Conservation (phyloP, 192 early-diverging fungal genomes). For the Funneliformis mosseae region DNA sequence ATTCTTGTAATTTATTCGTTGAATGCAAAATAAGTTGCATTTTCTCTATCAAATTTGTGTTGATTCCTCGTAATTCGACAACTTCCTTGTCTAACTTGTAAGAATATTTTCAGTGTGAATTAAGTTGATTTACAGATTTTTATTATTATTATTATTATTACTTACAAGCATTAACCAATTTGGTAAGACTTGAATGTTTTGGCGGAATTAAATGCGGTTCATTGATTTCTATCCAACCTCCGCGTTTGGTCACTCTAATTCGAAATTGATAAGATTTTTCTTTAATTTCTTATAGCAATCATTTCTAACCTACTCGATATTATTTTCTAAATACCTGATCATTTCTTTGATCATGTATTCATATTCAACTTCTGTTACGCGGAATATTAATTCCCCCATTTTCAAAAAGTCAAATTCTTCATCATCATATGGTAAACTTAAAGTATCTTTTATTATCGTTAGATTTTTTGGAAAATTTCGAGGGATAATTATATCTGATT, state of each 20-base stretch:
- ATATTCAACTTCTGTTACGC: not conserved
- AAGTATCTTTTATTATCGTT: not conserved
- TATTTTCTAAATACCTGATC: not conserved
- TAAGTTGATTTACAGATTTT: not conserved
- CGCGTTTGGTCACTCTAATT: slow-evolving; percentile 9
- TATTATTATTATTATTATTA: not conserved
- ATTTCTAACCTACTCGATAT: too few species aligned
- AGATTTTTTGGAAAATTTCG: not conserved
- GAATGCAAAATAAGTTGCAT: not conserved
- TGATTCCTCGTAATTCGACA: not conserved
- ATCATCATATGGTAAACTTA: not conserved
- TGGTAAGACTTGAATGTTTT: not conserved
- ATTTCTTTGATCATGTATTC: not conserved
- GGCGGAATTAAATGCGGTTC: not conserved
- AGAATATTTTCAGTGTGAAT: not conserved
- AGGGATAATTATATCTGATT: not conserved
- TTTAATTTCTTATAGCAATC: not conserved
- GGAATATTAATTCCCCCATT: not conserved
- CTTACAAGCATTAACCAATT: not conserved
- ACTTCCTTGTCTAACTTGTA: not conserved
- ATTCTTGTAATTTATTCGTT: not conserved
- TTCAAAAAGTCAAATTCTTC: slow-evolving; percentile 4
- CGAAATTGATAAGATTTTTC: not conserved
- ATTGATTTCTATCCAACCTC: slow-evolving; percentile 11
- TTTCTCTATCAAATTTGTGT: not conserved